Percentiles rank a stretch among this genome's conserved stretches.
phyloP scores from a whole-genome alignment of 306 rosid genomes.

The Dryas alaskensis region DNA sequence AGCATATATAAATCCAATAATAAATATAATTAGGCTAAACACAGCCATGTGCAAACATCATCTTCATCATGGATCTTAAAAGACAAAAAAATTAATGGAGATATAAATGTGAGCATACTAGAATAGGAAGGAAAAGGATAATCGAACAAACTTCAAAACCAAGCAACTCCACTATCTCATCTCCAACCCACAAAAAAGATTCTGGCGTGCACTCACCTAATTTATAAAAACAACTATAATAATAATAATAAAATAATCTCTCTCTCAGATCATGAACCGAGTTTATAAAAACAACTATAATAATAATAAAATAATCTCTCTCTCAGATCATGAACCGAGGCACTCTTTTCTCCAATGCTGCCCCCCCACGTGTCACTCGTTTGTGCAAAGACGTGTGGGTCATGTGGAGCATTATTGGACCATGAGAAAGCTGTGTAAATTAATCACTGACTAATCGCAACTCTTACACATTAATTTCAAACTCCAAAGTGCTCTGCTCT shows the following conservation, averaged over 20 bases:
- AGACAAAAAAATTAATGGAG: background rate
- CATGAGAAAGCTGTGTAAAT: conserved; percentile 48
- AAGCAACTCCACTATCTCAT: conserved; percentile 48
- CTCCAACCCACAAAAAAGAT: conserved; percentile 44
- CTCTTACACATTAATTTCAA: background rate
- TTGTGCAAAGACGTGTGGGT: conserved; percentile 55
- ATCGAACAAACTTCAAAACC: conserved; percentile 55
- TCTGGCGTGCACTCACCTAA: conserved; percentile 66
- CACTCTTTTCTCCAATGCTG: conserved; percentile 24
- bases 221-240: conserved; percentile 26
- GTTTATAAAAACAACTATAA: no score
- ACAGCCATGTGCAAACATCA: conserved; percentile 1
- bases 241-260: background rate
- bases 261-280: conserved; percentile 36
- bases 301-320: background rate
- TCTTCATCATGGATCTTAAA: background rate
- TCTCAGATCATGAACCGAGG: conserved; percentile 42
- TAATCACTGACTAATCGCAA: conserved; percentile 12
- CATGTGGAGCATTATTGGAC: conserved; percentile 68
- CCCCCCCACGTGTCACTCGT: conserved; percentile 42
- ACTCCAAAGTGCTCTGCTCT: conserved; percentile 1
- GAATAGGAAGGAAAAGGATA: conserved; percentile 5
- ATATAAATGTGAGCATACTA: background rate
- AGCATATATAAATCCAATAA: no score
- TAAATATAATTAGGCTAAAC: background rate